Base-by-base conservation (phyloP, 768 basidiomycete species). In the Xanthoconium stramineum region DNA sequence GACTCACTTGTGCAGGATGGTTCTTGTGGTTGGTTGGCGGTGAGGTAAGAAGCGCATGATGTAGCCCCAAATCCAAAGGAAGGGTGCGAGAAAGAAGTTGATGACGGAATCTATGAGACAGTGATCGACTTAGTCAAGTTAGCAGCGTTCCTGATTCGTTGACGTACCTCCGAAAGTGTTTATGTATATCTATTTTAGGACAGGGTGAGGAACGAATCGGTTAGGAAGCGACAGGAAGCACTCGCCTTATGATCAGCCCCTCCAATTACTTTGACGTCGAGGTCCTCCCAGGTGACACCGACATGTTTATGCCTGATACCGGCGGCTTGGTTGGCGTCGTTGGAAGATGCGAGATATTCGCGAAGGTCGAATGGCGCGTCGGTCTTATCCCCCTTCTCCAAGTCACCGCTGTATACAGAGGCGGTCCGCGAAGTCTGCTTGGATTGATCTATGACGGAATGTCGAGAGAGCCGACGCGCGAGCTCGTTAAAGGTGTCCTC, bases 251-350 rank as follows among this genome's bases (percentile, higher is more conserved):
- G 76, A 66, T 80, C 76, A 12, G 72, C 63, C 13, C 80, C 81
- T 19, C 85, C 88, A 5, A 77, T 55, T 33, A 83, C 85, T 7
- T 82, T 74, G 33, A 89, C 88, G 55, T 83, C 74, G 1, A 91
- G 72, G 61, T 85, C 76, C 50, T 87, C 80, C 89, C 89, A 91
- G 28, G 82, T 82, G 24, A 91, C 83, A 33, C 87, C 87, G 9
- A 90, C 86, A 56, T 86, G 84, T 65, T 90, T 90, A 62, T 85
- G 83, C 56, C 80, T 80, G 46, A 89, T 84, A 15, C 88, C 88
- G 3, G 85, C 85, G 19, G 70, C 66, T 52, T 88, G 80, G 49
- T 82, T 78, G 2, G 83, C 82, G 61, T 88, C 85, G 64, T 86
- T 88, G 14, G 82, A 84, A 9, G 82, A 81, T 4, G 81, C 73